These are phyloP conservation scores for Uncinocarpus reesii DNA, from an alignment of 2,329 filamentous ascomycete genomes.

Conservation along the genomic window DNA sequence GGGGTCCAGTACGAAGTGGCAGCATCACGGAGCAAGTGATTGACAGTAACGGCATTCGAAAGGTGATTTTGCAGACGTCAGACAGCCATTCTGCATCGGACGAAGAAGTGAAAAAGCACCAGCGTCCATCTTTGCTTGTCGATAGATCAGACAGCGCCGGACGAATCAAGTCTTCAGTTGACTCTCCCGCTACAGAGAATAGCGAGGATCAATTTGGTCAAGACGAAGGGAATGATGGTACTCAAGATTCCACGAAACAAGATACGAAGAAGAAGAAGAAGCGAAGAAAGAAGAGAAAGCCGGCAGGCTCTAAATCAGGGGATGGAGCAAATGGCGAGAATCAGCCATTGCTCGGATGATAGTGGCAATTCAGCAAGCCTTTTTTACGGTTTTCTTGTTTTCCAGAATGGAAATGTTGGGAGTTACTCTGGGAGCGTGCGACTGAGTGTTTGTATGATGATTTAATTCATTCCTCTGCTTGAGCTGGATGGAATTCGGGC, in stretches of 20 bases:
- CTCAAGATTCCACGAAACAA: background rate
- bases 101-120: constrained; percentile 1
- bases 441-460: too few species aligned
- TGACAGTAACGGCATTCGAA: constrained; percentile 62
- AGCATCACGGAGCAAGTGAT: constrained; percentile 72
- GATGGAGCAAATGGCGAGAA: constrained; percentile 1
- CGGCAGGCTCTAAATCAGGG: constrained; percentile 1
- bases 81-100: constrained; percentile 8
- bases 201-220: constrained; percentile 1
- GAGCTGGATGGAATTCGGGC: too few species aligned
- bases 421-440: too few species aligned
- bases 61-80: constrained; percentile 61
- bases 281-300: constrained; percentile 15
- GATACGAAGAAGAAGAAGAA: constrained; percentile 14
- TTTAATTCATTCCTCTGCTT: too few species aligned
- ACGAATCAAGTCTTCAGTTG: background rate
- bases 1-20: constrained; percentile 54
- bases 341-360: constrained; percentile 1
- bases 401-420: background rate
- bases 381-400: background rate
- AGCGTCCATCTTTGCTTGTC: background rate
- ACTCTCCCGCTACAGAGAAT: background rate
- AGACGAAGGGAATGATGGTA: background rate
- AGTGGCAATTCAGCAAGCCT: background rate
- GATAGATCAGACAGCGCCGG: background rate